Evolutionary conservation across 805 yeast species (phyloP).

Genomic region (Brettanomyces bruxellensis): DNA sequence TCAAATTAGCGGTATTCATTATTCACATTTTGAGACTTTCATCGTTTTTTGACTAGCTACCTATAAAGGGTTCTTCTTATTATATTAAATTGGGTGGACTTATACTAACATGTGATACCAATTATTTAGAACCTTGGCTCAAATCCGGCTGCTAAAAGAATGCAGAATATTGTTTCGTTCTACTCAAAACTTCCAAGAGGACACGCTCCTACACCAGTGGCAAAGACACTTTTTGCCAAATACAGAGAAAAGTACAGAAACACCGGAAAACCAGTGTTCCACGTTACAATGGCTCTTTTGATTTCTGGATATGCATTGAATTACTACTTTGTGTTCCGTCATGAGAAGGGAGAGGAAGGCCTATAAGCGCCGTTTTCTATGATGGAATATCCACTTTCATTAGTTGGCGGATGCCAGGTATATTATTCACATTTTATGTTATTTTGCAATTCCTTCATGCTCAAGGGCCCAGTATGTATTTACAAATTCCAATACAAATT

Average conservation of each 20-base stretch:
- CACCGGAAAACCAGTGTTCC: constrained; percentile 74
- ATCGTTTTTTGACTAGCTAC: no score
- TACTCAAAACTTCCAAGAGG: constrained; percentile 97
- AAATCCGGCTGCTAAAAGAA: constrained; percentile 94
- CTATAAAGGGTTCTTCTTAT: no score
- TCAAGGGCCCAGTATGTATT: constrained; percentile 3
- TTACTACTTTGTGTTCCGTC: constrained; percentile 82
- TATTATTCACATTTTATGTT: no score
- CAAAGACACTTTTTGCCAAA: constrained; percentile 60
- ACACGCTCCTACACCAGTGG: constrained; percentile 65
- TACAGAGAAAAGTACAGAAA: constrained; percentile 84
- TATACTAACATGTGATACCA: constrained; percentile 9
- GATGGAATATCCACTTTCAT: background rate
- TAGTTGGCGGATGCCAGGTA: no score
- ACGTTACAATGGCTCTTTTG: constrained; percentile 60
- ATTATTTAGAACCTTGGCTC: constrained; percentile 69
- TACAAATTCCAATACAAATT: no score
- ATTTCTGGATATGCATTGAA: constrained; percentile 83
- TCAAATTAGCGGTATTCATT: no score
- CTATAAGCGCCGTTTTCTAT: constrained; percentile 1
- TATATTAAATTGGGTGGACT: background rate
- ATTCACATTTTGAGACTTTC: no score
- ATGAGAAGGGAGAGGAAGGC: constrained; percentile 37
- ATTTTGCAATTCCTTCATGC: no score
- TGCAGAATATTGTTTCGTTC: constrained; percentile 89